Percentiles rank a stretch among this genome's conserved stretches.
Conservation (phyloP, 768 basidiomycete species). For the Lactarius trivialis region DNA sequence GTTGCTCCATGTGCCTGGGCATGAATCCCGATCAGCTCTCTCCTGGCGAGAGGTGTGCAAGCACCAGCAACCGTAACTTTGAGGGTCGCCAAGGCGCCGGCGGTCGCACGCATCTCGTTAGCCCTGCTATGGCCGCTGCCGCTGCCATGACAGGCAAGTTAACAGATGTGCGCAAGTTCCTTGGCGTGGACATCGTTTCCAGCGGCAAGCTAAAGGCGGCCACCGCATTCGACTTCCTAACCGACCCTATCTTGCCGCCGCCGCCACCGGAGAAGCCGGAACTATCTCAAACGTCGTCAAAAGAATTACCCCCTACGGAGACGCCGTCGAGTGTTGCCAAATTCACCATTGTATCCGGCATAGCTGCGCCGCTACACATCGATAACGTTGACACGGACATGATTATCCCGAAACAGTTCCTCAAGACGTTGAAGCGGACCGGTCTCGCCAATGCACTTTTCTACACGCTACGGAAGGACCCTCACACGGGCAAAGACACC, state of each 20-base stretch:
- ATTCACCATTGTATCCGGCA: conserved; percentile 46
- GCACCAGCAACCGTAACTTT: conserved; percentile 61
- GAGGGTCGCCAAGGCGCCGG: conserved; percentile 58
- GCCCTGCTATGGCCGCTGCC: conserved; percentile 63
- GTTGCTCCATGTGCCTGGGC: conserved; percentile 66
- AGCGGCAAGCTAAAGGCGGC: conserved; percentile 57
- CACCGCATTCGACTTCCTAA: conserved; percentile 70
- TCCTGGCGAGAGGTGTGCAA: conserved; percentile 53
- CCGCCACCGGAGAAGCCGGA: conserved; percentile 30
- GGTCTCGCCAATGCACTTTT: conserved; percentile 56
- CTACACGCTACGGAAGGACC: conserved; percentile 45
- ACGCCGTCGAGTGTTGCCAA: conserved; percentile 32
- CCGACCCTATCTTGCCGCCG: conserved; percentile 45
- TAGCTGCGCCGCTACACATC: conserved; percentile 47
- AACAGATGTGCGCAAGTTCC: conserved; percentile 51
- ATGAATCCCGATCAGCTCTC: conserved; percentile 65
- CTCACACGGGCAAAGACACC: conserved; percentile 44
- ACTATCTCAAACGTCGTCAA: conserved; percentile 24
- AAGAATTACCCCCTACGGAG: conserved; percentile 27
- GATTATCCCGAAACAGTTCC: conserved; percentile 62
- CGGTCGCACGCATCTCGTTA: conserved; percentile 56
- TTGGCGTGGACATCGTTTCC: conserved; percentile 30
- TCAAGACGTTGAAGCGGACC: conserved; percentile 60
- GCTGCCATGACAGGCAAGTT: conserved; percentile 54
- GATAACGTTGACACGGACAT: conserved; percentile 60